Base-by-base conservation (phyloP, 805 yeast genomes). In the Candida khao-thaluensis region DNA sequence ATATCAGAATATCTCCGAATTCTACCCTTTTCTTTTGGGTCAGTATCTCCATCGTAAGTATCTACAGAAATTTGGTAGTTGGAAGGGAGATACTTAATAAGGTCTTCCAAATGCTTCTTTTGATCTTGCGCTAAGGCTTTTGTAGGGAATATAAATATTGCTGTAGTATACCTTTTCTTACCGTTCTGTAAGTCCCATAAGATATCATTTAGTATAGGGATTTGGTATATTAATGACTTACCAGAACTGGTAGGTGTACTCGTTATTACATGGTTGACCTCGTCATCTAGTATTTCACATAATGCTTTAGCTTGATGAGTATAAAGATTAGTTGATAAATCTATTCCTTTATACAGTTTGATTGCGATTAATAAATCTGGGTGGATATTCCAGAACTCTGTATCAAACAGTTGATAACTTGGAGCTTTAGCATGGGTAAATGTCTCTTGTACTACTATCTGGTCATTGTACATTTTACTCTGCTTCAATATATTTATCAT, bases 41-140 rank as follows among this genome's bases (percentile, higher is more conserved):
- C 85, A 0, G 98, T 91, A 59, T 93, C 99, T 7, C 99, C 99
- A 62, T 93, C 99, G 54, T 79, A 90, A 0, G 97, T 86, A 35
- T 83, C 91, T 2, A 82, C 85, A 1, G 74, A 58, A 1, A 81
- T 64, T 12, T 67, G 66, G 2, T 70, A 48, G 9, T 62, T 60
- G 1, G 44, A 23, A 0, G 79, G 77, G 35, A 85, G 71, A 25
- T 62, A 62, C 5, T 70, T 60, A 30, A 83, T 61, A 8, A 85
- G 61, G 16, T 75, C 79, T 35, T 72, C 71, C 40, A 93, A 64
- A n/a, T 95, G 80, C 46, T 95, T 69, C 52, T 82, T 82, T 60
- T 93, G 99, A 66, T 93, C 99, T 55, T 93, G 99, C 0, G 99
- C 98, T 37, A 93, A 68, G 0, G 99, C 99, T 55, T 93, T 93